phyloP scores from a whole-genome alignment of 2,329 filamentous ascomycete species.

The Dothidotthia symphoricarpi region DNA sequence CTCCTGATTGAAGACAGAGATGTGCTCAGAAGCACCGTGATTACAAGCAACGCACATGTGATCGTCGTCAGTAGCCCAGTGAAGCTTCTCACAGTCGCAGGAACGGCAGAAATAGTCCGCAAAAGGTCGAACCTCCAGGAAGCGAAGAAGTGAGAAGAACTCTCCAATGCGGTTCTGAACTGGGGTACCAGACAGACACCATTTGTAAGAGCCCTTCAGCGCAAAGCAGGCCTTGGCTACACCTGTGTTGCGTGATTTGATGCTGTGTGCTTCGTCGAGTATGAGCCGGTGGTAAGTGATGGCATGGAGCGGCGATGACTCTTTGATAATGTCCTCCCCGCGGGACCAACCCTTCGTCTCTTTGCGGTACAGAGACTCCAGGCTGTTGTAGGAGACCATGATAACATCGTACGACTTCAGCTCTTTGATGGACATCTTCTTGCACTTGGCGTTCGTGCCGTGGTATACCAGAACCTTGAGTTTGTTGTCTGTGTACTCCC shows the following conservation, averaged over 20 bases:
- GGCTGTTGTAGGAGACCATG: constrained; percentile 90
- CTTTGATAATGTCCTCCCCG: constrained; percentile 76
- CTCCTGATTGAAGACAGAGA: constrained; percentile 92
- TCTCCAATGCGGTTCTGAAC: constrained; percentile 97
- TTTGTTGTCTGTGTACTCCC: constrained; percentile 75
- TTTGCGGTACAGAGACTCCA: constrained; percentile 90
- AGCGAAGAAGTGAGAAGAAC: constrained; percentile 91
- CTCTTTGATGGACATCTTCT: constrained; percentile 70
- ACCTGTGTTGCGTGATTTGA: constrained; percentile 85
- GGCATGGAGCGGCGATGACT: constrained; percentile 72
- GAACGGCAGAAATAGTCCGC: constrained; percentile 91
- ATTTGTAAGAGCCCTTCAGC: constrained; percentile 82
- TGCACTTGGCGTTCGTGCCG: constrained; percentile 78
- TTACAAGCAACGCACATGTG: constrained; percentile 70
- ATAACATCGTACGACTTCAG: constrained; percentile 86
- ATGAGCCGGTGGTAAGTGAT: constrained; percentile 89
- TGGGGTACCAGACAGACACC: constrained; percentile 93
- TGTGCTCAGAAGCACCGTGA: constrained; percentile 63
- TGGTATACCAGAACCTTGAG: constrained; percentile 91
- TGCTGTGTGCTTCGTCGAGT: constrained; percentile 92
- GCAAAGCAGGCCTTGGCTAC: constrained; percentile 95
- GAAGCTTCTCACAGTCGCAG: constrained; percentile 75
- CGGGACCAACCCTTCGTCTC: constrained; percentile 87
- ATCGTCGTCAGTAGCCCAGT: constrained; percentile 76
- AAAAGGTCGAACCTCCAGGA: constrained; percentile 84